Conservation (phyloP, 73 alveolate genomes). For the Paramecium pentaurelia region DNA sequence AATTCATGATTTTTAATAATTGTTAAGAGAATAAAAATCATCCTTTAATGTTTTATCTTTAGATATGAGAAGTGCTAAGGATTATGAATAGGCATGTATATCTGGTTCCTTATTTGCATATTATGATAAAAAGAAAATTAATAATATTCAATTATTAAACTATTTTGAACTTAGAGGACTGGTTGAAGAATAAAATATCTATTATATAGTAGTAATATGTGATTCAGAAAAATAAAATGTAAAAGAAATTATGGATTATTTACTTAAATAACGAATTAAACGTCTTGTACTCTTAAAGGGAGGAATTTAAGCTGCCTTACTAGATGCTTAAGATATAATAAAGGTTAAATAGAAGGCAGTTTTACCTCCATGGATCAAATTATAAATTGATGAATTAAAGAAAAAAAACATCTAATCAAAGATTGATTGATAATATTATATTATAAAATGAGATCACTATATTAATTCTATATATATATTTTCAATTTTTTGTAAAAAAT, state of each 20-base stretch:
- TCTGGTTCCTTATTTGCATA: neutral
- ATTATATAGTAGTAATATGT: neutral
- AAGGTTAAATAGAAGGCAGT: neutral
- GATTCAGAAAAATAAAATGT: neutral
- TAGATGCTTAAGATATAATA: neutral
- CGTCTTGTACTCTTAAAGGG: neutral
- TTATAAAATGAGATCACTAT: neutral
- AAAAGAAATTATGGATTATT: neutral
- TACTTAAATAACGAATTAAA: neutral
- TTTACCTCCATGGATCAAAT: neutral
- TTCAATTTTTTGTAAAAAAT: too few species aligned
- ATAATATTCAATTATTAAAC: neutral
- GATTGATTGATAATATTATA: neutral
- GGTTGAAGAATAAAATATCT: neutral
- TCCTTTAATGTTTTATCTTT: neutral
- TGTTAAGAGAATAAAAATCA: neutral
- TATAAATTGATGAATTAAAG: constrained; percentile 7
- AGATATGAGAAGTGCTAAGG: neutral
- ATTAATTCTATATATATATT: neutral
- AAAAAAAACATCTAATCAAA: neutral
- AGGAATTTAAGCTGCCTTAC: neutral
- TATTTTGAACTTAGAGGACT: neutral
- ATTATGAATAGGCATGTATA: neutral
- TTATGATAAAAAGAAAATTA: neutral
- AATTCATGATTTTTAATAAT: neutral